phyloP scores from a whole-genome alignment of 768 basidiomycete genomes.

The Rhodotorula kratochvilovae region DNA sequence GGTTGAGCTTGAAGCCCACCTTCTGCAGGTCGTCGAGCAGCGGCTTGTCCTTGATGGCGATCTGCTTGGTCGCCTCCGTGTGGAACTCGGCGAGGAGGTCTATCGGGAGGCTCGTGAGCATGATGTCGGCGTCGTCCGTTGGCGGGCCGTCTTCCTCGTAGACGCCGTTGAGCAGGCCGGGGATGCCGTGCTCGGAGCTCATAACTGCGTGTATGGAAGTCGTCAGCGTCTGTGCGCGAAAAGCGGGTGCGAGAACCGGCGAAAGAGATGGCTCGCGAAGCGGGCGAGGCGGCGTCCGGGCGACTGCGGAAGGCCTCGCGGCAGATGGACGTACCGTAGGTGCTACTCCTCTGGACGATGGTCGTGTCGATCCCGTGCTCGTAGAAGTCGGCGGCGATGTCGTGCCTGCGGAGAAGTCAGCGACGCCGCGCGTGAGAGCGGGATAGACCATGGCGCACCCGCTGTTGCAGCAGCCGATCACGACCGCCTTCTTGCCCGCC shows the following conservation, averaged over 20 bases:
- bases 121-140: conserved; percentile 55
- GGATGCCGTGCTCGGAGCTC: conserved; percentile 31
- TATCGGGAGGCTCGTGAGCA: conserved; percentile 55
- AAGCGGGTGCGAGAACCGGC: too few species aligned
- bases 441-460: background rate
- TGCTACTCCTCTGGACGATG: conserved; percentile 57
- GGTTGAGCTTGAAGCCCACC: conserved; percentile 37
- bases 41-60: conserved; percentile 54
- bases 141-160: conserved; percentile 57
- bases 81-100: conserved; percentile 37
- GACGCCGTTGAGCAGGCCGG: conserved; percentile 34
- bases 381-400: conserved; percentile 51
- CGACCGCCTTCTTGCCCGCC: conserved; percentile 63
- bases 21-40: conserved; percentile 58
- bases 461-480: conserved; percentile 11
- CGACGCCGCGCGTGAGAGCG: background rate
- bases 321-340: conserved; percentile 48
- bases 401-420: conserved; percentile 45
- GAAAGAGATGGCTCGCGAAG: too few species aligned
- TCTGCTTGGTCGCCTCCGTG: conserved; percentile 42
- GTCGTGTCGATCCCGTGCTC: conserved; percentile 52
- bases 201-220: background rate
- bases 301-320: too few species aligned
- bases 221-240: background rate
- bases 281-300: too few species aligned